These are phyloP conservation scores for Bryum argenteum DNA, from an alignment of 225 moss, liverwort and hornwort species.

Conservation along the genomic window DNA sequence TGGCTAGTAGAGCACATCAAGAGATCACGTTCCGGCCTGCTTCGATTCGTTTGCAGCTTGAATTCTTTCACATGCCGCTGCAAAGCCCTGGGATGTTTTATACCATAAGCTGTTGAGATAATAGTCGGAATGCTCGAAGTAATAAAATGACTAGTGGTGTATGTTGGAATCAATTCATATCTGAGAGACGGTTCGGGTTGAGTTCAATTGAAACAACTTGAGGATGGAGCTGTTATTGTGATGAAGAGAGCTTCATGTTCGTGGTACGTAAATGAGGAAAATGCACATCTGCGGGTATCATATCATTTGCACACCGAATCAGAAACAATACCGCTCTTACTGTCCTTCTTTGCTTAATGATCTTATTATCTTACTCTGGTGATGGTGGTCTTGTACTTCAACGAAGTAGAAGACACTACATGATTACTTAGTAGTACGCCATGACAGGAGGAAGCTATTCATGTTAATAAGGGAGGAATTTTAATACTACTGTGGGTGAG, in stretches of 20 bases:
- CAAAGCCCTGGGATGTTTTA: neutral
- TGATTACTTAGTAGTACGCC: neutral
- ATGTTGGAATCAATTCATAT: neutral
- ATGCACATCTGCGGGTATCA: neutral
- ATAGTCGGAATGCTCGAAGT: neutral
- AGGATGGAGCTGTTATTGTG: neutral
- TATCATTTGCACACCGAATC: too few species aligned
- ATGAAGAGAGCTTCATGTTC: neutral
- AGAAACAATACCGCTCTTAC: neutral
- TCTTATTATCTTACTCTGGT: neutral
- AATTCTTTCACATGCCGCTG: too few species aligned
- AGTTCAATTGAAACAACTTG: neutral
- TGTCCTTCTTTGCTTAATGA: neutral
- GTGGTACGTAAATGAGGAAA: neutral
- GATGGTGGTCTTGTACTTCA: neutral
- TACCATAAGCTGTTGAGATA: neutral
- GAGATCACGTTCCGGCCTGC: neutral
- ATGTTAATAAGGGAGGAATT: neutral
- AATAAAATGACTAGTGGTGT: neutral
- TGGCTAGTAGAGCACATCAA: neutral
- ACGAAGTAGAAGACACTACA: neutral
- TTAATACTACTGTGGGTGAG: neutral
- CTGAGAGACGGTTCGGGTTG: neutral
- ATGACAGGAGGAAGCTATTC: slow-evolving; percentile 3
- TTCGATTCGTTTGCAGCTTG: too few species aligned